Conservation (phyloP, 495 filamentous ascomycete genomes). For the Penicillium cosmopolitanum region DNA sequence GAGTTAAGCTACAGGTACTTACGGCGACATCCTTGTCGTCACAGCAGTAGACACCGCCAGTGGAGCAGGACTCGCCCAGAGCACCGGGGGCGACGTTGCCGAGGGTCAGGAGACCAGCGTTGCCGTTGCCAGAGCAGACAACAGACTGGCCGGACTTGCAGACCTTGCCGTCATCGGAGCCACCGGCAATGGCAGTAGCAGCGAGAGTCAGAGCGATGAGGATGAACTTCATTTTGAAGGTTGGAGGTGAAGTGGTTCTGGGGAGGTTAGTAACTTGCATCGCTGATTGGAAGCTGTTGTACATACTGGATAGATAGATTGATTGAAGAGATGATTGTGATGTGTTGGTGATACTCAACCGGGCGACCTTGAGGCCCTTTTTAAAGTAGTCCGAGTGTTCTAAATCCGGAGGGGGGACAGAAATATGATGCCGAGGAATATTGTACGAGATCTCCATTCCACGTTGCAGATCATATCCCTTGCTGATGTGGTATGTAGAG, state of each 20-base stretch:
- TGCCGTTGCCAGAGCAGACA: constrained; percentile 21
- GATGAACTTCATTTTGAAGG: constrained; percentile 15
- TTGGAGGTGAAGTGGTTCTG: not conserved
- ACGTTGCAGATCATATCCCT: not conserved
- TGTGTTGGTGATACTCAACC: not conserved
- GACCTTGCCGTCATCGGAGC: not conserved
- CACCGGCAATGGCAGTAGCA: constrained; percentile 2
- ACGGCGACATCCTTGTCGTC: constrained; percentile 8
- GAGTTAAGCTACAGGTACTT: not conserved
- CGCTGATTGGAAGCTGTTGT: not conserved
- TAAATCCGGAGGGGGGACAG: not conserved
- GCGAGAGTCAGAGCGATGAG: constrained; percentile 8
- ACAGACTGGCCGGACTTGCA: constrained; percentile 16
- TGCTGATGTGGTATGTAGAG: not conserved
- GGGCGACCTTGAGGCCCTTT: not conserved
- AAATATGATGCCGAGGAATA: too few relatives aligned
- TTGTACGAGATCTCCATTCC: not conserved
- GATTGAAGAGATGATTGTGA: not conserved
- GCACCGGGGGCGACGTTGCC: constrained; percentile 20
- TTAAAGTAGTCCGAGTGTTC: not conserved
- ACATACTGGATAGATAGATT: not conserved
- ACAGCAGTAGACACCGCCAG: constrained; percentile 25
- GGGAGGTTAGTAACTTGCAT: not conserved
- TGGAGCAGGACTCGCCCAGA: constrained; percentile 20
- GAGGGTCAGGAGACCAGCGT: constrained; percentile 19